A percentile compares a stretch with the other conserved stretches of the same genome.
phyloP scores from a whole-genome alignment of 345 rosid genomes.

The Moringa oleifera region DNA sequence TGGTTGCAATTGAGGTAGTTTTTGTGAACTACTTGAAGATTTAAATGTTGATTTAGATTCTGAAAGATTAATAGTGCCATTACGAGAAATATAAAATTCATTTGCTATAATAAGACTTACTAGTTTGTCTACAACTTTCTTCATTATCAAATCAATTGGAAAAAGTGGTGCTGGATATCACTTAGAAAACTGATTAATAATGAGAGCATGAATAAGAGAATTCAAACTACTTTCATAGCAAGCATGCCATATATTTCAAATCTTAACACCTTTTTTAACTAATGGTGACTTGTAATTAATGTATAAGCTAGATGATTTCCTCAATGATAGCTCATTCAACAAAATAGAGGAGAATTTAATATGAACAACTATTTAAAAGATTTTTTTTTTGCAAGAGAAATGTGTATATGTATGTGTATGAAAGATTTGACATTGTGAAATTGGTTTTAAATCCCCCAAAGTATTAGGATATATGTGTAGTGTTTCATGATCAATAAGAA shows the following conservation, averaged over 20 bases:
- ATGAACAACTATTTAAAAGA: conserved; percentile 2
- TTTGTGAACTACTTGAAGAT: conserved; percentile 35
- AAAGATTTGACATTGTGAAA: not conserved
- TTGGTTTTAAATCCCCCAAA: too few relatives aligned
- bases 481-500: too few relatives aligned
- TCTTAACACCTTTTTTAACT: conserved; percentile 92
- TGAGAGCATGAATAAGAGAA: conserved; percentile 95
- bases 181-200: conserved; percentile 99
- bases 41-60: too few relatives aligned
- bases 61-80: conserved; percentile 44
- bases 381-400: not conserved
- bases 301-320: conserved; percentile 34
- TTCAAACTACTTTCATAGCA: conserved; percentile 96
- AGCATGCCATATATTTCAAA: conserved; percentile 85
- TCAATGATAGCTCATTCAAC: conserved; percentile 11
- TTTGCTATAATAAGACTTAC: conserved; percentile 87
- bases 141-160: conserved; percentile 86
- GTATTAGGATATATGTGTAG: too few relatives aligned
- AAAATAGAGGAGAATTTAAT: conserved; percentile 9
- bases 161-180: conserved; percentile 97
- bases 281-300: conserved; percentile 77
- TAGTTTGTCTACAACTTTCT: conserved; percentile 93
- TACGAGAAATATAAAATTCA: conserved; percentile 41
- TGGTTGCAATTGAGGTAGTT: conserved; percentile 46
- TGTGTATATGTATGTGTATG: not conserved